Percentiles rank a stretch among this genome's conserved stretches.
phyloP scores from a whole-genome alignment of 768 basidiomycete genomes.

The Xerocomellus intermedius region DNA sequence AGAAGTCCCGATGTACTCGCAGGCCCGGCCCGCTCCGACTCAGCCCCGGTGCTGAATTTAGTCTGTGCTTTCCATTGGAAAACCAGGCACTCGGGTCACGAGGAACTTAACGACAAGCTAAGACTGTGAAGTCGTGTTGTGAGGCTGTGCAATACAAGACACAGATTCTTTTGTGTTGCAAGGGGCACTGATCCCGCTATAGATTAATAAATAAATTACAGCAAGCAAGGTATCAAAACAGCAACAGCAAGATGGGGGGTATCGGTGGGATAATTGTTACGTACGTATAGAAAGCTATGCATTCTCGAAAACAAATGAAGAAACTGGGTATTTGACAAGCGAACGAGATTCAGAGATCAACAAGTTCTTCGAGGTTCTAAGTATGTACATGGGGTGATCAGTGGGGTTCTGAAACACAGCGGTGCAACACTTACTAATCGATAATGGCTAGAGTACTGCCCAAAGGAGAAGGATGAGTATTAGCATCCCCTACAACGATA shows the following conservation, averaged over 20 bases:
- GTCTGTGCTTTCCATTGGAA: not conserved
- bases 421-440: slow-evolving; percentile 17
- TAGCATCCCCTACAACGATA: not conserved
- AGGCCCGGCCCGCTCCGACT: not conserved
- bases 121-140: not conserved
- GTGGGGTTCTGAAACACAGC: not conserved
- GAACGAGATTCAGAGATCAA: slow-evolving; percentile 17
- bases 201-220: not conserved
- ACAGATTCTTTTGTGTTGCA: not conserved
- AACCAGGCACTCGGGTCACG: not conserved
- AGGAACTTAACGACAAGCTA: not conserved
- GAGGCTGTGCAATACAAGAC: not conserved
- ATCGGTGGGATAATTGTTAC: not conserved
- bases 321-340: no score
- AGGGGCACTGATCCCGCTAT: not conserved
- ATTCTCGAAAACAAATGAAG: not conserved
- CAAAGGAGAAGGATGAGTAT: not conserved
- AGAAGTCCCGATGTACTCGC: not conserved
- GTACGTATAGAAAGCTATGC: not conserved
- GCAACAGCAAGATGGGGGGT: not conserved
- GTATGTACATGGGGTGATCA: not conserved
- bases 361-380: slow-evolving; percentile 23
- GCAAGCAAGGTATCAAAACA: not conserved
- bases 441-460: slow-evolving; percentile 26
- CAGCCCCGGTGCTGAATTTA: no score